A percentile compares a stretch with the other conserved stretches of the same genome.
phyloP scores from a whole-genome alignment of 225 moss, liverwort and hornwort genomes.

The Sphagnum contortum region DNA sequence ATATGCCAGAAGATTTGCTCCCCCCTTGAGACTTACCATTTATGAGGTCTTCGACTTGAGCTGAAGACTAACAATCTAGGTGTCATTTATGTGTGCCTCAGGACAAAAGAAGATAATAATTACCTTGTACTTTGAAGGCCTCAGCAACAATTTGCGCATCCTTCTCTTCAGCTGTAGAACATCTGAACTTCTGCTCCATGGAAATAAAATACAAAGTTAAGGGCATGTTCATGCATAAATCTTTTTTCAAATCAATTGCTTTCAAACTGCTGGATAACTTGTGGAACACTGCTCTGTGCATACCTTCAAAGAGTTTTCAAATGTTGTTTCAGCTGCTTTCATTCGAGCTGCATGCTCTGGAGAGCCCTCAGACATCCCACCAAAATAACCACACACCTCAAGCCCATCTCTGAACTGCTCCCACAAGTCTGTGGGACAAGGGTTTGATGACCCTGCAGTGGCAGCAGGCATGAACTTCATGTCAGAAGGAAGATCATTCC shows the following conservation, averaged over 20 bases:
- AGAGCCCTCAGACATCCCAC: slow-evolving; percentile 22
- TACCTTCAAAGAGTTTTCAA: slow-evolving; percentile 35
- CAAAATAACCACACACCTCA: slow-evolving; percentile 37
- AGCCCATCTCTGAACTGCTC: slow-evolving; percentile 46
- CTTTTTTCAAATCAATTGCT: neutral
- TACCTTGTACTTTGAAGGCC: slow-evolving; percentile 59
- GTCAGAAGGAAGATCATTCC: no score
- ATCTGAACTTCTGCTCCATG: no score
- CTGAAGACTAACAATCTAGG: no score
- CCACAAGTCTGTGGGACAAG: slow-evolving; percentile 18
- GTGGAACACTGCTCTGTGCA: neutral
- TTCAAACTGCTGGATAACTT: slow-evolving; percentile 2
- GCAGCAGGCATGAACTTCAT: no score
- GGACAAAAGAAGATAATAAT: neutral
- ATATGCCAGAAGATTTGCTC: no score
- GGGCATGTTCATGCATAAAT: no score
- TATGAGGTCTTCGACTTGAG: no score
- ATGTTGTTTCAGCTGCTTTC: slow-evolving; percentile 20
- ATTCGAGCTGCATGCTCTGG: slow-evolving; percentile 25
- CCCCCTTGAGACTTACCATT: no score
- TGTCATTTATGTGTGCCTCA: no score
- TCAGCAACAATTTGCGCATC: slow-evolving; percentile 44
- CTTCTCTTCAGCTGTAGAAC: slow-evolving; percentile 5
- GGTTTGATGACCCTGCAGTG: slow-evolving; percentile 10
- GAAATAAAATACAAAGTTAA: no score